These are phyloP conservation scores for Monosporascus sp. DNA, from an alignment of 2,329 filamentous ascomycete genomes.

Conservation along the genomic window DNA sequence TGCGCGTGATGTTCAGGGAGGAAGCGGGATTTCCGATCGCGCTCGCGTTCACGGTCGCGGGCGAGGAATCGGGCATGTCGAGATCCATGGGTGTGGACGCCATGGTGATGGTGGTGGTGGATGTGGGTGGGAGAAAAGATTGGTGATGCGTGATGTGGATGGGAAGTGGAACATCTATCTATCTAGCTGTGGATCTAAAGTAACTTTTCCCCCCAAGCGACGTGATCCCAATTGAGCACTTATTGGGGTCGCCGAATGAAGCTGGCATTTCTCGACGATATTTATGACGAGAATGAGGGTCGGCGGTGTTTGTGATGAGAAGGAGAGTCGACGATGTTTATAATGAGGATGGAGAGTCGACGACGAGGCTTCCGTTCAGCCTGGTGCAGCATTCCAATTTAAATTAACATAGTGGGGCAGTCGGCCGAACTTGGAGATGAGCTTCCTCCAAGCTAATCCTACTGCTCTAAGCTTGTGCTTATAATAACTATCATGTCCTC, in stretches of 20 bases:
- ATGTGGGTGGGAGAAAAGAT: background rate
- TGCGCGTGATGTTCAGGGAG: slow-evolving; percentile 46
- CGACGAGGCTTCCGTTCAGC: background rate
- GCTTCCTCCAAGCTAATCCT: too few species aligned
- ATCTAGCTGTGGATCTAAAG: background rate
- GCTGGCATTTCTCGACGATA: background rate
- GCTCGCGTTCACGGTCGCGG: slow-evolving; percentile 23
- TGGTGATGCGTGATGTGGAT: background rate
- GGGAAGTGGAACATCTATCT: background rate
- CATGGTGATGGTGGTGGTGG: slow-evolving; percentile 30
- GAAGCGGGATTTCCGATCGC: slow-evolving; percentile 31
- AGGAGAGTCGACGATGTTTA: background rate
- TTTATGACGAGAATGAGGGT: background rate
- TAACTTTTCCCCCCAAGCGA: background rate
- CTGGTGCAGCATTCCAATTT: background rate
- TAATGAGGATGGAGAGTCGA: background rate
- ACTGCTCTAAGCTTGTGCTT: too few species aligned
- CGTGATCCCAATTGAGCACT: background rate
- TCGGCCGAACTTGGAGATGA: too few species aligned
- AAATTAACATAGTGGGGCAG: background rate
- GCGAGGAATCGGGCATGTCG: slow-evolving; percentile 36
- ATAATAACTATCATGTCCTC: too few species aligned
- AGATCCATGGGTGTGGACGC: slow-evolving; percentile 53
- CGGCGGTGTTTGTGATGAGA: background rate
- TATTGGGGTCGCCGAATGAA: background rate